Conservation (phyloP, 345 rosid genomes). For the Raphanus raphanistrum region DNA sequence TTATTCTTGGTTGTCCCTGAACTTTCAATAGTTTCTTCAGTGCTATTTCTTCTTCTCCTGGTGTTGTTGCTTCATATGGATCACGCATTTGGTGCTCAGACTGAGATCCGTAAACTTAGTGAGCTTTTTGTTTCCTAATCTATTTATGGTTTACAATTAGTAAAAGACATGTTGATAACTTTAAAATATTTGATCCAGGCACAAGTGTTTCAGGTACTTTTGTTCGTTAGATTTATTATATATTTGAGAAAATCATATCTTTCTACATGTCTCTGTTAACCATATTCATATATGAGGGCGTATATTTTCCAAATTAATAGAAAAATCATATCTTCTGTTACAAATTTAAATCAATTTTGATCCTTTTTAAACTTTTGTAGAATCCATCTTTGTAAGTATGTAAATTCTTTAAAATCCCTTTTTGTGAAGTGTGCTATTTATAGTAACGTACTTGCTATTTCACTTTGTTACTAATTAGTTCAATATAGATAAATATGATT, state of each 20-base stretch:
- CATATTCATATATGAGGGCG: not conserved
- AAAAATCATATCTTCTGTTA: not conserved
- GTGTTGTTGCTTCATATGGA: not conserved
- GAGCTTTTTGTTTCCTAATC: not conserved
- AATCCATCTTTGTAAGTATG: not conserved
- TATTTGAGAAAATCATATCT: not conserved
- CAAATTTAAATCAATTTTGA: not conserved
- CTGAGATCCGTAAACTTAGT: constrained; percentile 3
- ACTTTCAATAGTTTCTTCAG: not conserved
- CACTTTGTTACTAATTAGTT: not conserved
- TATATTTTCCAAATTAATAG: not conserved
- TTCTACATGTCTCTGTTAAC: not conserved
- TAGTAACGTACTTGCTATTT: not conserved
- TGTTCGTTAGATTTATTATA: not conserved
- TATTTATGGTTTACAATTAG: not conserved
- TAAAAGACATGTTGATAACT: not conserved
- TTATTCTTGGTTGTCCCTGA: no score
- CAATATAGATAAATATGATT: not conserved
- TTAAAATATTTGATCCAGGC: not conserved
- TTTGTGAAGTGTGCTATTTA: not conserved
- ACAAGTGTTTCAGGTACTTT: not conserved
- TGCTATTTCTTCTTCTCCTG: not conserved
- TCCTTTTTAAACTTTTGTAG: not conserved
- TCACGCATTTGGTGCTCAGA: constrained; percentile 1
- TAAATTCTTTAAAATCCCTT: not conserved